A percentile compares a stretch with the other conserved stretches of the same genome.
phyloP scores from a whole-genome alignment of 2,329 filamentous ascomycete species.

The Aspergillus tanneri region DNA sequence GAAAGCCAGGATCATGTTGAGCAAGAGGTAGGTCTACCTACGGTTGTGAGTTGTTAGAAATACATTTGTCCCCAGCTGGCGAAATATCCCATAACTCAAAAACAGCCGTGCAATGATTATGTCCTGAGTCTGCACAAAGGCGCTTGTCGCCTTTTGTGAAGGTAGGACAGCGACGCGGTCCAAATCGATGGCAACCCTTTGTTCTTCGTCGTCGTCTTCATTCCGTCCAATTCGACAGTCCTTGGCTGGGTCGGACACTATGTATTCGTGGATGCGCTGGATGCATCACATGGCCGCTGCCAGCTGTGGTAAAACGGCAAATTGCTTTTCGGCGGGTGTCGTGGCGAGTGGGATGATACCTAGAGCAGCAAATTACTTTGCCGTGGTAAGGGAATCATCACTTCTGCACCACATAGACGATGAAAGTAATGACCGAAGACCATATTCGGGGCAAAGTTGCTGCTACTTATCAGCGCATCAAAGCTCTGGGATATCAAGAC shows the following conservation, averaged over 20 bases:
- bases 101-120: background rate
- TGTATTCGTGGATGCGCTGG: conserved; percentile 2
- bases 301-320: background rate
- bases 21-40: background rate
- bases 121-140: conserved; percentile 19
- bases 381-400: background rate
- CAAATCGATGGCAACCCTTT: background rate
- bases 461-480: too few species aligned
- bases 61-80: conserved; percentile 5
- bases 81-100: conserved; percentile 3
- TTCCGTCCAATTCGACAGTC: background rate
- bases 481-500: too few species aligned
- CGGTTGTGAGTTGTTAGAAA: conserved; percentile 4
- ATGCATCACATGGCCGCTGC: background rate
- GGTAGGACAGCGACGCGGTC: background rate
- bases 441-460: conserved; percentile 4
- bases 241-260: background rate
- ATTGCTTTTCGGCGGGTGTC: background rate
- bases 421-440: conserved; percentile 2
- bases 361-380: background rate
- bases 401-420: conserved; percentile 1
- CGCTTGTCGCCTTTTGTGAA: conserved; percentile 22
- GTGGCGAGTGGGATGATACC: conserved; percentile 3
- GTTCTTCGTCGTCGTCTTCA: background rate
- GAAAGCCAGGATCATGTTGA: background rate